phyloP scores from a whole-genome alignment of 352 stramenopile species.

The Globisporangium apiculatum region DNA sequence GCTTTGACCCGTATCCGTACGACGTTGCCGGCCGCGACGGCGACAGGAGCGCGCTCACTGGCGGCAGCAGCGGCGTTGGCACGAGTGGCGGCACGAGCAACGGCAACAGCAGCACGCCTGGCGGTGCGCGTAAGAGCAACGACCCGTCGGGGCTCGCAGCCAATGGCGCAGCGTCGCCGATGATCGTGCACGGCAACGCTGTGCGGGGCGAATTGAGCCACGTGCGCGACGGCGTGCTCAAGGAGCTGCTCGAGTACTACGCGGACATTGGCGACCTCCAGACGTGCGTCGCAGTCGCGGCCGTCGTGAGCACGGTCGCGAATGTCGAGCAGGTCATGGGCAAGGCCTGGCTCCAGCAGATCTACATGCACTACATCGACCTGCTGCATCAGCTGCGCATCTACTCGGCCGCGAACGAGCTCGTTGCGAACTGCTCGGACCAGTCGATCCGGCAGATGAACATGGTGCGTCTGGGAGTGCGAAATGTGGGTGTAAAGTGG shows the following conservation, averaged over 20 bases:
- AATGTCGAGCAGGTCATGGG: slow-evolving; percentile 80
- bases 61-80: not conserved
- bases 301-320: slow-evolving; percentile 62
- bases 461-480: slow-evolving; percentile 37
- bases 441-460: slow-evolving; percentile 88
- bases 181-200: slow-evolving; percentile 68
- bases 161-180: slow-evolving; percentile 26
- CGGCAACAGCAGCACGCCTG: slow-evolving; percentile 1
- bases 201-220: slow-evolving; percentile 69
- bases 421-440: slow-evolving; percentile 81
- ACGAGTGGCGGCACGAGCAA: not conserved
- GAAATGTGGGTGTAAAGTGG: too few species aligned
- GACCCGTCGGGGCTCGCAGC: slow-evolving; percentile 21
- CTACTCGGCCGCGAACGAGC: slow-evolving; percentile 80
- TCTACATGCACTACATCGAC: slow-evolving; percentile 89
- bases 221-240: slow-evolving; percentile 67
- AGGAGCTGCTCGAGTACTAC: slow-evolving; percentile 86
- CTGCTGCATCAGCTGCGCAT: slow-evolving; percentile 83
- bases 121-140: slow-evolving; percentile 14
- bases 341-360: slow-evolving; percentile 84
- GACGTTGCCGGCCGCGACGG: slow-evolving; percentile 32
- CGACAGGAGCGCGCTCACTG: not conserved
- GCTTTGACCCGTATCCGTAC: slow-evolving; percentile 81
- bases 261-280: slow-evolving; percentile 82
- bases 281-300: slow-evolving; percentile 68